Conservation (phyloP, 1,284 basidiomycete species). For the Mycena citricolor region DNA sequence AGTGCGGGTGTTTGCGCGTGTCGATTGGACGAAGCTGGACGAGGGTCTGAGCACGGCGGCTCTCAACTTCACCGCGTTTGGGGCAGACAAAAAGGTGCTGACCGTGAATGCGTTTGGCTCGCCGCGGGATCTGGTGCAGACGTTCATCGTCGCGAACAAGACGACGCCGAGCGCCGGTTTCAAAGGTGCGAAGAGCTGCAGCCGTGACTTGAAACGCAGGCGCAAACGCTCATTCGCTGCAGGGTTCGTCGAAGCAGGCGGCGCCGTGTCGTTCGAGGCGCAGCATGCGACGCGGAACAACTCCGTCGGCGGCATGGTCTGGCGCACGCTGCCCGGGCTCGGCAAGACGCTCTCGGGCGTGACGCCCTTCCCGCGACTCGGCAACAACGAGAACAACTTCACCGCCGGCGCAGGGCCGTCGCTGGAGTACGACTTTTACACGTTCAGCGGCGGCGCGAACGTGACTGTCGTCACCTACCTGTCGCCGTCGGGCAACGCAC, state of each 20-base stretch:
- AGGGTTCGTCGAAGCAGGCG: conserved; percentile 67
- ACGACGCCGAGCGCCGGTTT: conserved; percentile 34
- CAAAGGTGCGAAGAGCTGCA: conserved; percentile 36
- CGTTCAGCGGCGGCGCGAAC: conserved; percentile 36
- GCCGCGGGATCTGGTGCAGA: conserved; percentile 1
- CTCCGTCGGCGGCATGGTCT: conserved; percentile 49
- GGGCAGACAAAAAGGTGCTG: conserved; percentile 30
- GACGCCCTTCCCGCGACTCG: conserved; percentile 57
- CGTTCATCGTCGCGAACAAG: conserved; percentile 19
- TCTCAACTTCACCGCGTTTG: conserved; percentile 49
- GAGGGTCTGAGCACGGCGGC: conserved; percentile 40
- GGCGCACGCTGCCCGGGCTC: conserved; percentile 59
- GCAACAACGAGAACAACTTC: conserved; percentile 52
- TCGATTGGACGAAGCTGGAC: conserved; percentile 60
- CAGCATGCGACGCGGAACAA: conserved; percentile 55
- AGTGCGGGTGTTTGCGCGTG: conserved; percentile 52
- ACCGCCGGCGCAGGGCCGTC: conserved; percentile 60
- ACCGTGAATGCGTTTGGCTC: background rate
- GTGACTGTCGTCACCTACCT: conserved; percentile 52
- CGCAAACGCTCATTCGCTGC: no score
- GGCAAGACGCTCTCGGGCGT: conserved; percentile 61
- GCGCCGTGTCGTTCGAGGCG: conserved; percentile 65
- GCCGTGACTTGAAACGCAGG: no score
- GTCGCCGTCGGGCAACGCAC: conserved; percentile 61
- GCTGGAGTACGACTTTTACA: conserved; percentile 69